Evolutionary conservation across 2,329 filamentous ascomycete species (phyloP), one percentile per base, ranked within the genome.

Genomic region (Fusarium keratoplasticum): DNA sequence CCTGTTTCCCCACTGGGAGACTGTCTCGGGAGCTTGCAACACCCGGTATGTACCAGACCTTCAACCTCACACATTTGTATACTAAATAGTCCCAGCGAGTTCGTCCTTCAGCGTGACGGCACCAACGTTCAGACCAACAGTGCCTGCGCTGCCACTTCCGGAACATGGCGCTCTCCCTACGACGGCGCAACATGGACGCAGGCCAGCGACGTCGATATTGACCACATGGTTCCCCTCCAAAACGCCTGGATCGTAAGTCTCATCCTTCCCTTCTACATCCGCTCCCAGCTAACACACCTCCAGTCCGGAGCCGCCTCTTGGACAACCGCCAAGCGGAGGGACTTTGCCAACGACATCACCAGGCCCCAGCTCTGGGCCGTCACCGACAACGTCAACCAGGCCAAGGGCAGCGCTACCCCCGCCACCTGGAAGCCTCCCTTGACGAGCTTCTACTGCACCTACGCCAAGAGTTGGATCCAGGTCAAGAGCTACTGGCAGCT

Each of bases 301-400:
- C 22, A 92, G 89, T 94, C 91, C 52, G 94, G 94, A 22, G 94
- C 94, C 14, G 87, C 88, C 9, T 82, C 84, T 2, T 96, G 94
- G 94, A 94, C 93, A 0, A 92, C 91, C 0, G 83, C 87, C 22
- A 86, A 89, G 77, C 90, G 94, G 65, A 85, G 92, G 79, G 81
- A 86, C 4, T 95, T 95, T 79, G 94, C 94, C 74, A 96, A 95
- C 82, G 94, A 96, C 83, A 81, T 96, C 67, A 88, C 85, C 1
- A 89, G 92, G 64, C 94, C 94, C 0, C 94, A 96, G 84, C 88
- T 96, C 33, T 89, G 94, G 83, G 92, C 94, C 36, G 93, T 96
- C 10, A 96, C 94, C 5, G 92, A 94, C 80, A 90, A 88, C 64
- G 90, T 95, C 75, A 97, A 97, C 84, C 86, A 91, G 76, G 74